These are phyloP conservation scores for Clavariopsis aquatica DNA, from an alignment of 495 filamentous ascomycete genomes.

Conservation along the genomic window DNA sequence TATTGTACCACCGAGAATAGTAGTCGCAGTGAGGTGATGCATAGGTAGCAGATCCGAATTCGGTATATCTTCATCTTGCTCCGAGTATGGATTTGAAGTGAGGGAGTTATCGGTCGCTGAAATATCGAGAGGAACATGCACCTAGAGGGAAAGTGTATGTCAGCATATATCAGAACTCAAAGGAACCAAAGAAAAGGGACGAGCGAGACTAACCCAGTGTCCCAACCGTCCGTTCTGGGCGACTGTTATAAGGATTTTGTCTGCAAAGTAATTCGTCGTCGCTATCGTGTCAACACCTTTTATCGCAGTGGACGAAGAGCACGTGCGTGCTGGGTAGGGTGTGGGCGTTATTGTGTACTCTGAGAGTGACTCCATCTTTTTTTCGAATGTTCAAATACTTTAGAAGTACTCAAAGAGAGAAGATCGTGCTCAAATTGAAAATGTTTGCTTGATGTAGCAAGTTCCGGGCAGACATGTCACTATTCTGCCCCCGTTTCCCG, in stretches of 20 bases:
- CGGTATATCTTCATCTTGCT: conserved; percentile 50
- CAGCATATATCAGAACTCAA: no score
- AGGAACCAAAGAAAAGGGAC: no score
- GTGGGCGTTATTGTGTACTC: conserved; percentile 28
- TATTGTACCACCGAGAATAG: conserved; percentile 80
- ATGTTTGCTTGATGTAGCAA: no score
- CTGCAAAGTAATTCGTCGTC: conserved; percentile 70
- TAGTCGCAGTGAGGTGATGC: conserved; percentile 79
- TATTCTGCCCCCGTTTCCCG: conserved; percentile 13
- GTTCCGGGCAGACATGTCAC: no score
- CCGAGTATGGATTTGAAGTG: conserved; percentile 52
- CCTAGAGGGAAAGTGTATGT: conserved; percentile 53
- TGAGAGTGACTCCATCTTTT: conserved; percentile 14
- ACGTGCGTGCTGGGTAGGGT: conserved; percentile 76
- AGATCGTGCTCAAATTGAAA: no score
- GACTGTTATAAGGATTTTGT: conserved; percentile 90
- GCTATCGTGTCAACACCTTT: conserved; percentile 71
- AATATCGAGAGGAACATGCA: conserved; percentile 75
- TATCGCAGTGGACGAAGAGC: conserved; percentile 63
- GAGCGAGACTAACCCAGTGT: conserved; percentile 93
- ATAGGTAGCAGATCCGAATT: conserved; percentile 68
- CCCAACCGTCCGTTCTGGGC: conserved; percentile 81
- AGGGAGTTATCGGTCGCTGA: conserved; percentile 55
- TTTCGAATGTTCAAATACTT: no score
- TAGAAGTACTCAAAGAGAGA: no score